phyloP scores from a whole-genome alignment of 1,139 yeast genomes.

The Geotrichum fermentans region DNA sequence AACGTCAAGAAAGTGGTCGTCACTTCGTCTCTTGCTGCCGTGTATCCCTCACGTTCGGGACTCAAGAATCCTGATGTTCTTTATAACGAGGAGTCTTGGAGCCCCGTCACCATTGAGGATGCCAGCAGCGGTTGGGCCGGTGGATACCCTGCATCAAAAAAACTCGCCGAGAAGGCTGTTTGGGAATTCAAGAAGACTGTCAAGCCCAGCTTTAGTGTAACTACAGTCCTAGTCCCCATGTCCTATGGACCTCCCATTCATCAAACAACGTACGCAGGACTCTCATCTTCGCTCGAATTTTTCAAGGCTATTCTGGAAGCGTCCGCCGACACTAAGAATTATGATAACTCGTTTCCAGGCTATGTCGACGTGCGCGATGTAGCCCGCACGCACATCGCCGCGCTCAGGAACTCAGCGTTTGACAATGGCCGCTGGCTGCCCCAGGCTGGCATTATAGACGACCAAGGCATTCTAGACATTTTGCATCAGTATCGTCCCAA shows the following conservation, averaged over 20 bases:
- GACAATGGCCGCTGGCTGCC: slow-evolving; percentile 41
- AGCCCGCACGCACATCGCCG: slow-evolving; percentile 13
- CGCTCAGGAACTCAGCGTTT: slow-evolving; percentile 25
- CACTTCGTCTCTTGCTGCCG: slow-evolving; percentile 44
- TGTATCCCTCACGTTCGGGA: slow-evolving; percentile 39
- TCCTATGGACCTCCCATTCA: slow-evolving; percentile 46
- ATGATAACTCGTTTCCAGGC: neutral
- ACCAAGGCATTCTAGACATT: slow-evolving; percentile 34
- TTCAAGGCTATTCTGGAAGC: neutral
- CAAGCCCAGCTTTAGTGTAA: slow-evolving; percentile 38
- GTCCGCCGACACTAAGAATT: neutral
- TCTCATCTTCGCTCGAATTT: slow-evolving; percentile 30
- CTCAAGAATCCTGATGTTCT: slow-evolving; percentile 22
- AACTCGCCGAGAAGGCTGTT: slow-evolving; percentile 41
- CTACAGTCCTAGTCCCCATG: slow-evolving; percentile 44
- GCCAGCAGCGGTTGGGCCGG: slow-evolving; percentile 24
- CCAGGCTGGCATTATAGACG: slow-evolving; percentile 33
- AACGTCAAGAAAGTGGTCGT: slow-evolving; percentile 48
- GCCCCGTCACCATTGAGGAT: slow-evolving; percentile 39
- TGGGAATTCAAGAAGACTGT: slow-evolving; percentile 42
- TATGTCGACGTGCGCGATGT: slow-evolving; percentile 10
- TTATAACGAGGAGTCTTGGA: slow-evolving; percentile 41
- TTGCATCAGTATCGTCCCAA: slow-evolving; percentile 2
- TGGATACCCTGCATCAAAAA: slow-evolving; percentile 38
- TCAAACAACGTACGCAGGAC: slow-evolving; percentile 27